Conservation (phyloP, 1,284 basidiomycete genomes). For the Meira miltonrushii region DNA sequence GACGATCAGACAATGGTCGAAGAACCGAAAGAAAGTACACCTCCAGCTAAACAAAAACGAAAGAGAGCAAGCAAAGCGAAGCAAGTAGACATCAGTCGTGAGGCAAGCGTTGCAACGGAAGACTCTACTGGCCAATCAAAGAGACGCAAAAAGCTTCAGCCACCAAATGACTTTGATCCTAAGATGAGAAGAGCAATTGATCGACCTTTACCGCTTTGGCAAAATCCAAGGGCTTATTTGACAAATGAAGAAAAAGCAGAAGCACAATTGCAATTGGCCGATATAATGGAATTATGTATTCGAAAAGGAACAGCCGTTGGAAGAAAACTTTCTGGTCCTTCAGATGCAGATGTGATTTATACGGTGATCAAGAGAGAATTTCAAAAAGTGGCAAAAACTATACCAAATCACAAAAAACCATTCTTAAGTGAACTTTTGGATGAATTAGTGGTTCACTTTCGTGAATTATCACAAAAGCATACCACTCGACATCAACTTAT, state of each 20-base stretch:
- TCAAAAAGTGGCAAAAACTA: neutral
- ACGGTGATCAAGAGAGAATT: neutral
- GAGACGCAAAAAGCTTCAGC: no score
- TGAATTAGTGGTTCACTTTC: neutral
- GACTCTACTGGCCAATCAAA: no score
- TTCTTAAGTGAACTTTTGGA: neutral
- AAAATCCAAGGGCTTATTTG: no score
- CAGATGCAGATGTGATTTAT: neutral
- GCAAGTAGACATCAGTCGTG: neutral
- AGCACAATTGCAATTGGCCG: no score
- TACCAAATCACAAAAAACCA: neutral
- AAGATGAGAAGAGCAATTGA: no score
- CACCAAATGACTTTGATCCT: no score
- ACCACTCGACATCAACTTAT: neutral
- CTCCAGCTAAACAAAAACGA: no score
- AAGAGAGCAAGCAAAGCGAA: no score
- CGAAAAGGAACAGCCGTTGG: neutral
- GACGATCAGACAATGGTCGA: neutral
- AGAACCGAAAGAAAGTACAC: neutral
- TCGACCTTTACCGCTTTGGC: no score
- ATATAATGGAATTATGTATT: no score
- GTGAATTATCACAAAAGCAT: neutral
- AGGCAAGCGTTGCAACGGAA: neutral
- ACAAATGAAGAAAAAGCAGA: no score
- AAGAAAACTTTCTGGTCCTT: neutral